Evolutionary conservation across 305 asterid genomes (phyloP), one percentile per base, ranked within the genome.

Genomic region (Rubia peregrina): DNA sequence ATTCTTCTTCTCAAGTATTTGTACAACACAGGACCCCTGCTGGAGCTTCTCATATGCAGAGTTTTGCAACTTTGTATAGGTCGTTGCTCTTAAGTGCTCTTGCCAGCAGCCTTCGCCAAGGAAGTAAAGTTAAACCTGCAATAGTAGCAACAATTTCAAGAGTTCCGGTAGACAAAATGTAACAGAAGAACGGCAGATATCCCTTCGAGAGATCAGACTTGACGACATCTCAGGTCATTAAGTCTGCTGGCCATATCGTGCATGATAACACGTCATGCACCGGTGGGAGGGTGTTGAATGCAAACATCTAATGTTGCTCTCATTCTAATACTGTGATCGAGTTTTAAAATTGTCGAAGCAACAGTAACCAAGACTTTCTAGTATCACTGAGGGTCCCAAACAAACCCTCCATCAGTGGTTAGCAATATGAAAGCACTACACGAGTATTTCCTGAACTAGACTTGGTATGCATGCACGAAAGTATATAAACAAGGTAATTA

Each of bases 91-190:
- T 2, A 70, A 33, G 68, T 51, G 61, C 75, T 70, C 67, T 75
- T 65, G 53, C 79, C 72, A 46, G 75, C 59, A 22, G 79, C 79
- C 72, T 75, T 75, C 3, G 75, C 79, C 63, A 70, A 65, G 40
- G 79, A 75, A 44, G 79, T 75, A 36, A 75, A 70, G 69, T 75
- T 75, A 44, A 70, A 65, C 71, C 79, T 75, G 68, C 72, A 70
- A 44, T 19, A 24, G 51, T 24, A 63, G 51, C 61, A 48, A 9
- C 62, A 57, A 21, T n/a, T 63, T 26, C 12, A 46, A 19, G 13
- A 12, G 43, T 41, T 26, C 43, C 13, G 66, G 30, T 36, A 26
- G 40, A 61, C 66, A 33, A 16, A 12, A 61, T 36, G 64, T 10
- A 66, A 9, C 61, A 73, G 6, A 12, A 49, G 48, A 26, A 42